These are phyloP conservation scores for Tricholoma hemisulphureum DNA, from an alignment of 768 basidiomycete species.

Conservation along the genomic window DNA sequence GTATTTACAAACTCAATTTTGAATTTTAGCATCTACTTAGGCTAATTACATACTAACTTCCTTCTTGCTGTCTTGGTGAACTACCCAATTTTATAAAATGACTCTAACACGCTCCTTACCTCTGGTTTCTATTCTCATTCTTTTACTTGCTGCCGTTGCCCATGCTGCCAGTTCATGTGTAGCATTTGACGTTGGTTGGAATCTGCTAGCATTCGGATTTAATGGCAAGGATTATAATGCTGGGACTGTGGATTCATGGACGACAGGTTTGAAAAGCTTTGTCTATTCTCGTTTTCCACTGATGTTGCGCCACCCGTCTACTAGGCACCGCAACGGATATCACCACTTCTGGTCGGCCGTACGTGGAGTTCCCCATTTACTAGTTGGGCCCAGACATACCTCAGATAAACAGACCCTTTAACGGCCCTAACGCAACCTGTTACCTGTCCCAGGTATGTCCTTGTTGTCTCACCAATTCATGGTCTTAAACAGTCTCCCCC, in stretches of 20 bases:
- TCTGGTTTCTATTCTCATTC: slow-evolving; percentile 15
- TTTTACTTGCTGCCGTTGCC: slow-evolving; percentile 17
- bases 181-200: slow-evolving; percentile 77
- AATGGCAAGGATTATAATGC: slow-evolving; percentile 83
- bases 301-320: slow-evolving; percentile 6
- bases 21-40: no score
- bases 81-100: slow-evolving; percentile 1
- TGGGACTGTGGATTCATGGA: slow-evolving; percentile 70
- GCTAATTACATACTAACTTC: no score
- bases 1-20: no score
- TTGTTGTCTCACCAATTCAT: background rate
- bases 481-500: background rate
- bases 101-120: slow-evolving; percentile 12
- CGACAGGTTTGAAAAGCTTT: slow-evolving; percentile 32
- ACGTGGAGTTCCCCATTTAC: slow-evolving; percentile 29
- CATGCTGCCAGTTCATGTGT: slow-evolving; percentile 48
- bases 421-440: slow-evolving; percentile 62
- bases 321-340: slow-evolving; percentile 62
- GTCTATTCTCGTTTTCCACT: background rate
- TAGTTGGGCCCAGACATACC: background rate
- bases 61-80: no score
- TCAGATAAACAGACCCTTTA: slow-evolving; percentile 51
- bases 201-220: slow-evolving; percentile 84
- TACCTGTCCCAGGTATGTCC: slow-evolving; percentile 63
- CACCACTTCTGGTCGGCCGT: slow-evolving; percentile 77